Evolutionary conservation across 805 yeast species (phyloP), one percentile per base, ranked within the genome.

Genomic region (Saccharomycopsis schoenii): DNA sequence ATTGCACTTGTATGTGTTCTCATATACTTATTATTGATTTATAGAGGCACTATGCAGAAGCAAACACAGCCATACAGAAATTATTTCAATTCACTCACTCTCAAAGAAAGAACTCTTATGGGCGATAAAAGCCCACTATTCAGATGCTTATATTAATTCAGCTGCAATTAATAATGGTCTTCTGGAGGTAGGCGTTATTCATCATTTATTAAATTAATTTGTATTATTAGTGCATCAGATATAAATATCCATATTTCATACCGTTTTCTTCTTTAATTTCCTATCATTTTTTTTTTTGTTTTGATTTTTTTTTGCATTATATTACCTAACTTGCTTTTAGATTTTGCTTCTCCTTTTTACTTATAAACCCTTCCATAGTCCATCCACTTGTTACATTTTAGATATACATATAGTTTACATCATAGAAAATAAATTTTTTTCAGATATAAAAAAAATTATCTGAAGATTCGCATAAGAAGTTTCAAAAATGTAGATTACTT

Each of bases 61-160:
- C 39, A 60, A 47, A 60, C 52, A 17, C 39, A 42, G 9, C 29
- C 51, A 6, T 62, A 62, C 36, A 41, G 63, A 55, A 54, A 60
- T 8, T 25, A 60, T 43, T 62, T 62, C 36, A 47, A 60, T 19
- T 24, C 55, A 12, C 42, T 60, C 19, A 25, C 58, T 12, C 41
- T 52, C 15, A 57, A 63, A 57, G 65, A 60, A 37, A 62, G 57
- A 29, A 62, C 61, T 19, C 37, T 62, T 42, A 55, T 60, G 29
- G 65, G 63, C 1, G 65, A 62, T 42, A 60, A 60, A 41, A 62
- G 58, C 40, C 65, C 65, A 15, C 39, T 57, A 9, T 62, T 62
- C 61, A 59, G 50, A 55, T 62, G 60, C 25, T 24, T 62, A 17
- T 54, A 25, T 39, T 55, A 12, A 34, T 8, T 6, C 2, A 2